Evolutionary conservation across 306 rosid species (phyloP).

Genomic region (Lagenaria siceraria): DNA sequence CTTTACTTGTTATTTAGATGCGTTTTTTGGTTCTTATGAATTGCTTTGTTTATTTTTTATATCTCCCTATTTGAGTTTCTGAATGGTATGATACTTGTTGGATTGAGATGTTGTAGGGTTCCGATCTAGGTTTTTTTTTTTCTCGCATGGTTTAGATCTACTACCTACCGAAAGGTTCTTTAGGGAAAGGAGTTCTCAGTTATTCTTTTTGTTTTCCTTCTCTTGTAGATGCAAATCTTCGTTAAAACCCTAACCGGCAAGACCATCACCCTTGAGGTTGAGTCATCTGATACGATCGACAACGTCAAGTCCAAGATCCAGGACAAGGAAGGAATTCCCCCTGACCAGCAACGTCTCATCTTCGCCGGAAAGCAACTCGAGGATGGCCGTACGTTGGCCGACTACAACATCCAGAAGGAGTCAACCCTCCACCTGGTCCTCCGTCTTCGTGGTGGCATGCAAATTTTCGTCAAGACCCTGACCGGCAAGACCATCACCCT

Average conservation of each 20-base stretch:
- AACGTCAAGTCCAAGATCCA: not conserved
- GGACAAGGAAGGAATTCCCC: not conserved
- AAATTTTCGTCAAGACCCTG: conserved; percentile 20
- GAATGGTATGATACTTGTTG: not conserved
- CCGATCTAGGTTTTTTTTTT: not conserved
- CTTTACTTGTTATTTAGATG: not conserved
- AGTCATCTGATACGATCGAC: conserved; percentile 17
- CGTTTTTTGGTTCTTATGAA: not conserved
- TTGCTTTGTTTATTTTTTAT: not conserved
- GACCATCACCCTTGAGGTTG: conserved; percentile 24
- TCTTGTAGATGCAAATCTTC: conserved; percentile 24
- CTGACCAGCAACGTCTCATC: not conserved
- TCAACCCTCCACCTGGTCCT: conserved; percentile 5
- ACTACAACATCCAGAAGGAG: conserved; percentile 6
- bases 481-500: not conserved
- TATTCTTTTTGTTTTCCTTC: not conserved
- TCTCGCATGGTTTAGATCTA: not conserved
- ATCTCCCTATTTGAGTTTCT: not conserved
- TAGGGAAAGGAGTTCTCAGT: not conserved
- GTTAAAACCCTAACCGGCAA: conserved; percentile 29
- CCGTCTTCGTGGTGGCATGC: conserved; percentile 9
- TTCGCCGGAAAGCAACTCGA: conserved; percentile 12
- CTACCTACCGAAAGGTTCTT: not conserved
- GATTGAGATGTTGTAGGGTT: not conserved
- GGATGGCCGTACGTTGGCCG: conserved; percentile 8